Evolutionary conservation across 805 yeast species (phyloP).

Genomic region (Candida michaelii): DNA sequence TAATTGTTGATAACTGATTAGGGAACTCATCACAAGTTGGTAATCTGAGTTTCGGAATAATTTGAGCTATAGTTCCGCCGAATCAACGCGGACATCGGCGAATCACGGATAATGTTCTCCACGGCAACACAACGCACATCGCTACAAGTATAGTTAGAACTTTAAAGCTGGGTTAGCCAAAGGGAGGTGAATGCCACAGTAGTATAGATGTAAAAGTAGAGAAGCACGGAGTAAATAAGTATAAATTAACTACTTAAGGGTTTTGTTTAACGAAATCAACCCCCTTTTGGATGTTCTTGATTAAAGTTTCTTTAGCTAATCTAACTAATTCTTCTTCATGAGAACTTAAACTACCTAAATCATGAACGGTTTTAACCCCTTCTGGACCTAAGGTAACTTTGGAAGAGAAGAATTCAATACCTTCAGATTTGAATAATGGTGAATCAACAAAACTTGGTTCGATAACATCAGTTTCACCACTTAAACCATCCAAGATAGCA

Average conservation of each 20-base stretch:
- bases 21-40: too few relatives aligned
- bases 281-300: constrained; percentile 93
- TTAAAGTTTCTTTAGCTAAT: constrained; percentile 84
- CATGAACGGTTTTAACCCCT: constrained; percentile 83
- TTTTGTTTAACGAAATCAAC: constrained; percentile 75
- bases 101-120: too few relatives aligned
- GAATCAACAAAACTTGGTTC: constrained; percentile 77
- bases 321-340: constrained; percentile 84
- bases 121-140: too few relatives aligned
- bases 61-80: too few relatives aligned
- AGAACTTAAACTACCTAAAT: constrained; percentile 66
- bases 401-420: constrained; percentile 95
- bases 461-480: constrained; percentile 61
- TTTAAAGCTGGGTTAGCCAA: too few relatives aligned
- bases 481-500: constrained; percentile 62
- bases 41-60: too few relatives aligned
- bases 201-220: too few relatives aligned
- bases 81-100: too few relatives aligned
- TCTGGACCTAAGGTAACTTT: constrained; percentile 89
- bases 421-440: constrained; percentile 81
- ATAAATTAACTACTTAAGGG: constrained; percentile 43
- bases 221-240: neutral
- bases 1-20: too few relatives aligned
- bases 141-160: too few relatives aligned
- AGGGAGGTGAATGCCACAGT: too few relatives aligned